Base-by-base conservation (phyloP, 371 early-diverging fungal genomes). In the Mortierella sp. region DNA sequence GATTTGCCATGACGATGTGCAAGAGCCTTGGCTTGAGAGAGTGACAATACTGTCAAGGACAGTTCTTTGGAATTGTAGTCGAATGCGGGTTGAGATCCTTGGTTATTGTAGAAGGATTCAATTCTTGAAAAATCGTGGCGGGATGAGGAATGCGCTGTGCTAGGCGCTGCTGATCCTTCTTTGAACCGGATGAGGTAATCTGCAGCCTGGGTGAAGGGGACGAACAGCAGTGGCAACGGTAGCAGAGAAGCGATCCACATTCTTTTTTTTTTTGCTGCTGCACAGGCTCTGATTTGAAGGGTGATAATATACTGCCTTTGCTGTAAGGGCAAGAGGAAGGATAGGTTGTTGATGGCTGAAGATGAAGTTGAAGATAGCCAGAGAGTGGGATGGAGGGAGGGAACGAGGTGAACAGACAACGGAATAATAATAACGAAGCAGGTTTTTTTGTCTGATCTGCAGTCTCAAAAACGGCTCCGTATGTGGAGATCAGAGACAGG, bases 121-220 rank as follows among this genome's bases (percentile, higher is more conserved):
- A 76, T 59, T 14, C 76, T 51, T 17, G 75, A 67, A 60, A 73
- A 14, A 2, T 52, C 52, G n/a, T n/a, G n/a, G n/a, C n/a, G n/a
- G n/a, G n/a, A n/a, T n/a, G n/a, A n/a, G n/a, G n/a, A n/a, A 2
- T 32, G 2, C 12, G 28, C 39, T 12, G 24, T 52, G 19, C 19
- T 37, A 19, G 23, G 27, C 14, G 59, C 44, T 23, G 31, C 37
- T 3, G 54, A 6, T 0, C 70, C 70, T 17, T 76, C 70, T 26
- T 64, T 64, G 62, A 76, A 76, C 37, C 65, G 70, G 41, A 76
- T 56, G 23, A 76, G 66, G 54, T 70, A 76, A 26, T 70, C 78
- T 30, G 65, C 70, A 14, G 78, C 78, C 15, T 76, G 50, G 31
- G 58, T 42, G 55, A 70, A 65, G 44, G 70, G 62, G n/a, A 54